Conservation (phyloP, 768 basidiomycete genomes). For the Calocybe gangraenosa region DNA sequence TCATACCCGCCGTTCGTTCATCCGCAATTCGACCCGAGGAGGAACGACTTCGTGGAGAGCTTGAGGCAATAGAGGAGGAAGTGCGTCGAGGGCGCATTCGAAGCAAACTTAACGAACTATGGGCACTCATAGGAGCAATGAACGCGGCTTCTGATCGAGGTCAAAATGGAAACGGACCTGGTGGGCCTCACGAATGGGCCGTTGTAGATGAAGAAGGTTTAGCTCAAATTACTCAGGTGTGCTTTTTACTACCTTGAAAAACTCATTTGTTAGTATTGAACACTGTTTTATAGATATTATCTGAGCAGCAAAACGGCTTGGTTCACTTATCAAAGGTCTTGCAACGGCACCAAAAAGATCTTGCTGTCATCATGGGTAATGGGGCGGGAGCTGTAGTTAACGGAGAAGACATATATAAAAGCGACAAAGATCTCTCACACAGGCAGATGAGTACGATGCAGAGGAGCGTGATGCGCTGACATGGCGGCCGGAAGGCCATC, state of each 20-base stretch:
- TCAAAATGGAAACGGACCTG: conserved; percentile 35
- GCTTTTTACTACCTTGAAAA: conserved; percentile 5
- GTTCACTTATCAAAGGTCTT: conserved; percentile 77
- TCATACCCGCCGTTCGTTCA: conserved; percentile 73
- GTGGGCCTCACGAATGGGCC: conserved; percentile 55
- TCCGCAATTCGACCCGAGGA: conserved; percentile 78
- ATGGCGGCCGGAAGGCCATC: too few relatives aligned
- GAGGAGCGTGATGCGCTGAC: too few relatives aligned
- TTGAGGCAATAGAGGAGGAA: conserved; percentile 77
- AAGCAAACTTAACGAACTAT: conserved; percentile 77
- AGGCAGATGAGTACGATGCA: too few relatives aligned
- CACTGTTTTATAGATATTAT: conserved; percentile 49
- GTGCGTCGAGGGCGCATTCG: conserved; percentile 59
- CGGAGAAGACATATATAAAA: too few relatives aligned
- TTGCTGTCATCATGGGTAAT: conserved; percentile 57
- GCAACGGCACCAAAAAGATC: conserved; percentile 52
- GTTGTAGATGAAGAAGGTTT: conserved; percentile 88
- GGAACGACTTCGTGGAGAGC: conserved; percentile 61
- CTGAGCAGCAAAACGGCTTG: conserved; percentile 76
- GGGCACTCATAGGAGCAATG: conserved; percentile 78
- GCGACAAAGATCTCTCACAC: too few relatives aligned
- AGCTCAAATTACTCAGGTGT: conserved; percentile 68
- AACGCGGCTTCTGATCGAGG: conserved; percentile 55
- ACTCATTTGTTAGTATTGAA: neutral
- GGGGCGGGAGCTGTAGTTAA: too few relatives aligned